These are phyloP conservation scores for Neoboletus subvelutipes DNA, from an alignment of 768 basidiomycete species.

Conservation along the genomic window DNA sequence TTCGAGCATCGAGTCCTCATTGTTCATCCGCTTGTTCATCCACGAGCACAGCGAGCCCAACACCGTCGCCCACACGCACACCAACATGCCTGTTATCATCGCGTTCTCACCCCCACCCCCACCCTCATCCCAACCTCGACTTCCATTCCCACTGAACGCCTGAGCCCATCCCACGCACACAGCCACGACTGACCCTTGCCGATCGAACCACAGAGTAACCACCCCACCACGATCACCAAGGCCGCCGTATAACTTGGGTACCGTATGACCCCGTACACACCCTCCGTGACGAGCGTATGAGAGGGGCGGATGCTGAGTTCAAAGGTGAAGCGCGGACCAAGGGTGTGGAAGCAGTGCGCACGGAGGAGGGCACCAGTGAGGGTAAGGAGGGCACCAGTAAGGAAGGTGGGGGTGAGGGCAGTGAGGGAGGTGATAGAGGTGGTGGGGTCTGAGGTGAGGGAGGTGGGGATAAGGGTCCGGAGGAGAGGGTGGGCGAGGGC, in stretches of 20 bases:
- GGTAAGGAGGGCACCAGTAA: slow-evolving; percentile 2
- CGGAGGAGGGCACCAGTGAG: slow-evolving; percentile 12
- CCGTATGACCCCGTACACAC: slow-evolving; percentile 28
- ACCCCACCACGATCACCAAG: neutral
- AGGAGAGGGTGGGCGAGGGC: neutral
- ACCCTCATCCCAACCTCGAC: neutral
- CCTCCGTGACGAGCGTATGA: slow-evolving; percentile 28
- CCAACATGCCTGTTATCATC: neutral
- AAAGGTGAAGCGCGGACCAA: slow-evolving; percentile 25
- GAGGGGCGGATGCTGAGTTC: slow-evolving; percentile 22
- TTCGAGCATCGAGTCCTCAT: slow-evolving; percentile 31
- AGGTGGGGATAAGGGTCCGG: neutral
- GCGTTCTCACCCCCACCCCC: neutral
- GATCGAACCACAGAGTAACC: slow-evolving; percentile 5
- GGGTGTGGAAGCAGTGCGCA: slow-evolving; percentile 13
- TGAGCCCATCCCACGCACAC: neutral
- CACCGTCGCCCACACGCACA: neutral
- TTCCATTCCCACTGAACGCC: neutral
- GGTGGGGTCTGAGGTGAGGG: neutral
- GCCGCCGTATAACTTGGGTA: slow-evolving; percentile 30
- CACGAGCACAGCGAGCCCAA: fast-evolving
- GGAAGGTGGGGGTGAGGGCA: slow-evolving; percentile 8
- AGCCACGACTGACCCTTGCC: neutral
- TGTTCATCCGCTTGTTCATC: slow-evolving; percentile 19
- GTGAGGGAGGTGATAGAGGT: neutral